Conservation (phyloP, 768 basidiomycete species). For the Phaffia tasmanica region DNA sequence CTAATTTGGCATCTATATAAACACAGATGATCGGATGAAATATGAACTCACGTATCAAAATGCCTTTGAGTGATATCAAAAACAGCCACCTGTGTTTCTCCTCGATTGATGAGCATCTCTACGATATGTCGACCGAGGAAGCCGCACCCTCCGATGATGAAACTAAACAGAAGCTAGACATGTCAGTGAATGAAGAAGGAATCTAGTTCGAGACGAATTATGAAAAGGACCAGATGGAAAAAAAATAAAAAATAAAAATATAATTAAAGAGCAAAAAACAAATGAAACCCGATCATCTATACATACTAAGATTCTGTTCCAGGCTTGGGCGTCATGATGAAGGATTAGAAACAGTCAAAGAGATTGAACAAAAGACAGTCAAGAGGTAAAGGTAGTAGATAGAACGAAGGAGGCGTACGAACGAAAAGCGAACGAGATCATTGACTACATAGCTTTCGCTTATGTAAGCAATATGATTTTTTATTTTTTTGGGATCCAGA, state of each 20-base stretch:
- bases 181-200: too few species aligned
- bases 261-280: not conserved
- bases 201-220: not conserved
- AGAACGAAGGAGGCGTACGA: too few species aligned
- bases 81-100: slow-evolving; percentile 60
- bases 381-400: too few species aligned
- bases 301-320: slow-evolving; percentile 27
- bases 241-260: not conserved
- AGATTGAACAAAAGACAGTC: not conserved
- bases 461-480: too few species aligned
- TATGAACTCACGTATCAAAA: slow-evolving; percentile 42
- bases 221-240: not conserved
- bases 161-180: slow-evolving; percentile 50
- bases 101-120: slow-evolving; percentile 64
- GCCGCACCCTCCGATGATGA: slow-evolving; percentile 85
- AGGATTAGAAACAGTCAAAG: not conserved
- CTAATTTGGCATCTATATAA: not conserved
- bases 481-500: too few species aligned
- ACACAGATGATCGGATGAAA: not conserved
- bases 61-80: slow-evolving; percentile 90
- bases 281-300: not conserved
- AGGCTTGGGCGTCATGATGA: slow-evolving; percentile 9
- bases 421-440: too few species aligned
- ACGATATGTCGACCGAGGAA: slow-evolving; percentile 88
- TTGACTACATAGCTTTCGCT: too few species aligned